Evolutionary conservation across 306 rosid genomes (phyloP).

Genomic region (Inga laurina): DNA sequence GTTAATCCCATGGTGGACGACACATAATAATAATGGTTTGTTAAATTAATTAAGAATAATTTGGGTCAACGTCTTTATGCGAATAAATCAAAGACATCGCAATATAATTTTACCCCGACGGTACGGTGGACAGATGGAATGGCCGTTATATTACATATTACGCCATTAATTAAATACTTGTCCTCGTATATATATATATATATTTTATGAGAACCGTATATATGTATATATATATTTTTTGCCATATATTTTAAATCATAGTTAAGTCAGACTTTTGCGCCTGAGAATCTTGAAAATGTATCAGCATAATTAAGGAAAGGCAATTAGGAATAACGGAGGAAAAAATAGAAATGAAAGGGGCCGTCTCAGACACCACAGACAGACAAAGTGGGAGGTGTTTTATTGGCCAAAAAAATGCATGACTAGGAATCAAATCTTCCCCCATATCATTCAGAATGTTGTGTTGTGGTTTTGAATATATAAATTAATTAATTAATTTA

Average conservation of each 20-base stretch:
- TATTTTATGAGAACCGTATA: too few species aligned
- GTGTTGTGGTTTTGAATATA: not conserved
- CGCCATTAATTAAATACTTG: not conserved
- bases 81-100: not conserved
- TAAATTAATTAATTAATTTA: not conserved
- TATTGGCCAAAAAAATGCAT: conserved; percentile 11
- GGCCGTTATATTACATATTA: too few species aligned
- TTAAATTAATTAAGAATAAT: conserved; percentile 29
- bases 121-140: conserved; percentile 29
- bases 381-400: conserved; percentile 1
- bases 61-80: conserved; percentile 31
- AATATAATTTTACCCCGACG: conserved; percentile 7
- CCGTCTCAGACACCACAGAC: conserved; percentile 19
- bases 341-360: not conserved
- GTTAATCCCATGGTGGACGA: conserved; percentile 8
- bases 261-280: conserved; percentile 27
- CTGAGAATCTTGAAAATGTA: conserved; percentile 23
- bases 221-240: not conserved
- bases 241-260: not conserved
- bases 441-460: conserved; percentile 31
- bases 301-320: not conserved
- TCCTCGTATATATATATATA: not conserved
- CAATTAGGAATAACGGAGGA: not conserved
- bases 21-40: not conserved
- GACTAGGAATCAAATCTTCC: conserved; percentile 43